phyloP scores from a whole-genome alignment of 768 basidiomycete genomes.

The Nidularia sp. region DNA sequence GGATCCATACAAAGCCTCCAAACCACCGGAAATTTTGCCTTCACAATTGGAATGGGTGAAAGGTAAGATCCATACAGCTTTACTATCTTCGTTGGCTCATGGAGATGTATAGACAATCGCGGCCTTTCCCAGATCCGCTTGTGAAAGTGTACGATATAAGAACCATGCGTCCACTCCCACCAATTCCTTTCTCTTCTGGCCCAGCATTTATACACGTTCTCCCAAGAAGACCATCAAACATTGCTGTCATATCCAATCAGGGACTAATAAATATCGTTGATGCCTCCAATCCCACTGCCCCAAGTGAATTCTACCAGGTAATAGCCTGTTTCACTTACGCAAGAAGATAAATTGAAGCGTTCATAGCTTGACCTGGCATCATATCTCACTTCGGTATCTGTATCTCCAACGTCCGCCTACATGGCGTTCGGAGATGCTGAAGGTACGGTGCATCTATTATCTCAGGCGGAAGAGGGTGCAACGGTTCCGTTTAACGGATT shows the following conservation, averaged over 20 bases:
- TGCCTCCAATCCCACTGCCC: conserved; percentile 61
- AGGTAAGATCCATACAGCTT: conserved; percentile 43
- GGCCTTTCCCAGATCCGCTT: conserved; percentile 84
- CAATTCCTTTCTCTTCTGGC: conserved; percentile 82
- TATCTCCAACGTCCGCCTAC: conserved; percentile 87
- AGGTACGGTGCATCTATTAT: conserved; percentile 78
- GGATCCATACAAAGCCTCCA: conserved; percentile 83
- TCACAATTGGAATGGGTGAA: conserved; percentile 84
- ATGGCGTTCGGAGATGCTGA: conserved; percentile 90
- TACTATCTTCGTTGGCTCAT: conserved; percentile 1
- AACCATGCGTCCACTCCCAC: conserved; percentile 75
- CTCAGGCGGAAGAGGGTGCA: conserved; percentile 62
- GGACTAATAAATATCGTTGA: conserved; percentile 88
- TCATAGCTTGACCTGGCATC: conserved; percentile 65
- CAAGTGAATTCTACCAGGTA: conserved; percentile 81
- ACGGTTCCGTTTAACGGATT: conserved; percentile 83
- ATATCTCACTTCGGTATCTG: conserved; percentile 73
- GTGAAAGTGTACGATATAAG: conserved; percentile 93
- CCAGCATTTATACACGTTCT: conserved; percentile 83
- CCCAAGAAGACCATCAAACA: conserved; percentile 68
- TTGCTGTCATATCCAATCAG: conserved; percentile 74
- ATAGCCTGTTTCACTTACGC: conserved; percentile 1
- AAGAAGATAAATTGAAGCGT: conserved; percentile 3
- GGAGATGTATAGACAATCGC: conserved; percentile 59
- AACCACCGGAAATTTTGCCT: conserved; percentile 72